A percentile compares a stretch with the other conserved stretches of the same genome.
phyloP scores from a whole-genome alignment of 78 protist genomes.

The Dictyostelium firmibasis region DNA sequence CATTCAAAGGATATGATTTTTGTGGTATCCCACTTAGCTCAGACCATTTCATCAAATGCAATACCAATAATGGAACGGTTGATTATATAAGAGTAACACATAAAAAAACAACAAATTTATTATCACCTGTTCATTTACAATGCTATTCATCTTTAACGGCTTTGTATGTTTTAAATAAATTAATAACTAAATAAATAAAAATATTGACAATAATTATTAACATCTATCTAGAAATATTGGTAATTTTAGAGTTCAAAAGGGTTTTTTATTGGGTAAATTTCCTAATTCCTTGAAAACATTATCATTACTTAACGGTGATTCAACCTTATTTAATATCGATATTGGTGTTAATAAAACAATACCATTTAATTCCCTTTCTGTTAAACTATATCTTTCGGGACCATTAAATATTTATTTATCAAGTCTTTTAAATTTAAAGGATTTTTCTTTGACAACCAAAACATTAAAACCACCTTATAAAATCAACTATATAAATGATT shows the following conservation, averaged over 20 bases:
- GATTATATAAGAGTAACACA: not conserved
- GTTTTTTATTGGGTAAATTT: not conserved
- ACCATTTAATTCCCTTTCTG: not conserved
- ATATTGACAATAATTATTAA: no score
- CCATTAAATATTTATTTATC: not conserved
- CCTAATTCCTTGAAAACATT: not conserved
- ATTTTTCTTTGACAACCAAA: not conserved
- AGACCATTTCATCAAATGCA: not conserved
- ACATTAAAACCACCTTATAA: not conserved
- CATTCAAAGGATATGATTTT: not conserved
- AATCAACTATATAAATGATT: not conserved
- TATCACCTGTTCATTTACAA: not conserved
- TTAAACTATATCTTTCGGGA: not conserved
- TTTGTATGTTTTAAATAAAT: not conserved
- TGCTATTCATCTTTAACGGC: not conserved
- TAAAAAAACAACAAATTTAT: no score
- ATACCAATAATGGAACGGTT: not conserved
- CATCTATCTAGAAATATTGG: not conserved
- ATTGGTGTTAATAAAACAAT: not conserved
- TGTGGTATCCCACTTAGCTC: not conserved
- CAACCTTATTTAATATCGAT: not conserved
- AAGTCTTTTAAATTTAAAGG: not conserved
- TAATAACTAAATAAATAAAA: no score
- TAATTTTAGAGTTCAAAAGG: not conserved
- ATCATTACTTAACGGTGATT: not conserved